Evolutionary conservation across 1,284 basidiomycete genomes (phyloP), one percentile per base, ranked within the genome.

Genomic region (Ganoderma sinense): DNA sequence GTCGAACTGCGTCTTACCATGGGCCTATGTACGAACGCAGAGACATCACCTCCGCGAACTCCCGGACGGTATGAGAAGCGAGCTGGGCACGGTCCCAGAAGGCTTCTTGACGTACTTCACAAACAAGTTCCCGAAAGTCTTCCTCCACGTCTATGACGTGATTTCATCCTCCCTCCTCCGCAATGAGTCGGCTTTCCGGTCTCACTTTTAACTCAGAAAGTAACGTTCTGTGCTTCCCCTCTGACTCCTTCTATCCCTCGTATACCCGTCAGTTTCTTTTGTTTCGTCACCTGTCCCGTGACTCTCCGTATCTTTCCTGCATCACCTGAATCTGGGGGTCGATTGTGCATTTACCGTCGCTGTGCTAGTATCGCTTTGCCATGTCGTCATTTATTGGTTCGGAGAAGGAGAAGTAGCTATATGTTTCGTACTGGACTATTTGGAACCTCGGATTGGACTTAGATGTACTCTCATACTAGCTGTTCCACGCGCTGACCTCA

Each of bases 41-140:
- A 98, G 97, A 93, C 94, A 99, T 76, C 97, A 99, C 80, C 98
- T 98, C 78, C 97, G 99, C 83, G 96, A 97, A 80, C 84, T 98
- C 26, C 97, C 97, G 1, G 94, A 96, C 66, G 91, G 92, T 70
- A 93, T 97, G 55, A 96, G 96, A 79, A 89, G 92, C 67, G 91
- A 94, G 79, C 85, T 98, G 14, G 97, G 97, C 8, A 84, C 92
- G 4, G 91, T 99, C 84, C 97, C 98, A 0, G 92, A 94, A 72
- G 97, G 97, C 13, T 99, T 96, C 84, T 82, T 99, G 68, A 83
- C 86, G 3, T 99, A 99, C 82, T 99, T 99, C 79, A 98, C 96
- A 0, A 86, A 89, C 51, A 91, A 96, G n/a, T 99, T 94, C 83
- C 97, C 97, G 5, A 84, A 83, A 45, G 86, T 99, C 26, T 97